Evolutionary conservation across 371 early-diverging fungal genomes (phyloP), one percentile per base, ranked within the genome.

Genomic region (Circinella minor): DNA sequence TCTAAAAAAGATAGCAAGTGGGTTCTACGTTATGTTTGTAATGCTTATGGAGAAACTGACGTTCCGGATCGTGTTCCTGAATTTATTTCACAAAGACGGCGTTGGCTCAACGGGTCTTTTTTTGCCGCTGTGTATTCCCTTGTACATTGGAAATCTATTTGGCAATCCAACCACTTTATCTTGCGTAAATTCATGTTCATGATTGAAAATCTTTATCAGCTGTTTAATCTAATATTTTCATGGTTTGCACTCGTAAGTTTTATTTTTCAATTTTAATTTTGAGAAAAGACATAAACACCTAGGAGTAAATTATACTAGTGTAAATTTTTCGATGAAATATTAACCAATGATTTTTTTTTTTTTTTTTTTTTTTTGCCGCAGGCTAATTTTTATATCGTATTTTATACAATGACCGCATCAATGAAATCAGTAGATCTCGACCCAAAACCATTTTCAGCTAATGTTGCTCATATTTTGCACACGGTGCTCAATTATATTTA

Each of bases 91-190:
- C 96, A 96, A 75, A 88, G 96, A 76, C 91, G 96, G 76, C 88
- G 96, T 64, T 95, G 96, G 96, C 78, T 94, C 65, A 95, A 95
- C 79, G 97, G 98, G 20, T 95, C 95, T 17, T 95, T 95, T 88
- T 97, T 97, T 88, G 97, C 98, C 3, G 91, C 91, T 36, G 86
- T 97, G 51, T 95, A 96, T 77, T 91, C 96, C 4, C 71, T 94
- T 39, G 86, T 81, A 10, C 92, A 96, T 73, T 94, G 88, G 81
- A 81, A 84, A 62, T 85, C 91, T 67, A 89, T 97, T 72, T 89
- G 90, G 80, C 74, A 88, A 46, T 90, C 92, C 1, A 83, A 88
- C 36, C 94, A 94, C 76, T 82, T 81, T 68, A 71, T 88, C 66
- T 66, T 84, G 46, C 85, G 93, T 57, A 90, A 89, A 62, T 51